A percentile compares a stretch with the other conserved stretches of the same genome.
phyloP scores from a whole-genome alignment of 768 basidiomycete genomes.

The Fibroporia radiculosa region DNA sequence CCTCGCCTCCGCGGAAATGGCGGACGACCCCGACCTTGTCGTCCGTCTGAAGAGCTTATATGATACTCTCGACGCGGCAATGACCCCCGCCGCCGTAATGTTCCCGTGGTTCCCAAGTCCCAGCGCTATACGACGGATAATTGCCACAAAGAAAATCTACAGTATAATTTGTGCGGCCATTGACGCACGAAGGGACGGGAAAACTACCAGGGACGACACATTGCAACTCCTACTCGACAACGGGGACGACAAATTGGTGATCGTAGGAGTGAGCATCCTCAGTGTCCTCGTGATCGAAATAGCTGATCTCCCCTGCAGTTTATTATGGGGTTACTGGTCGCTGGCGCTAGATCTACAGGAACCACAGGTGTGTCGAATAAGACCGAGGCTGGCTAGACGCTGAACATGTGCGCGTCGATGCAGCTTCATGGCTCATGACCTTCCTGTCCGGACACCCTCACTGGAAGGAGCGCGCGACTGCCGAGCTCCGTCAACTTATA shows the following conservation, averaged over 20 bases:
- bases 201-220: constrained; percentile 48
- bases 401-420: constrained; percentile 8
- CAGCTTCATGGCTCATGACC: constrained; percentile 68
- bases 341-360: constrained; percentile 75
- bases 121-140: constrained; percentile 61
- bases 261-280: constrained; percentile 52
- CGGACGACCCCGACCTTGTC: constrained; percentile 56
- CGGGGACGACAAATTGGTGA: constrained; percentile 57
- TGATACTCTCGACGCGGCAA: constrained; percentile 59
- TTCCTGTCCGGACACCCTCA: constrained; percentile 62
- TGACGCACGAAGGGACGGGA: constrained; percentile 45
- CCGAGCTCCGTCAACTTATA: constrained; percentile 53
- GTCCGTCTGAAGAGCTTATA: constrained; percentile 56
- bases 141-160: constrained; percentile 72
- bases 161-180: constrained; percentile 56
- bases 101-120: constrained; percentile 73
- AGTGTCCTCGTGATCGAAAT: background rate
- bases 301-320: constrained; percentile 39
- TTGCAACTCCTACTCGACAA: constrained; percentile 69
- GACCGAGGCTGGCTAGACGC: background rate
- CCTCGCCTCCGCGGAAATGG: constrained; percentile 61
- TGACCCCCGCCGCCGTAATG: constrained; percentile 65
- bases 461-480: constrained; percentile 54
- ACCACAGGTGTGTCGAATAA: constrained; percentile 44
- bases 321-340: constrained; percentile 74